Conservation (phyloP, 805 yeast genomes). For the Cyberlindnera maritima region DNA sequence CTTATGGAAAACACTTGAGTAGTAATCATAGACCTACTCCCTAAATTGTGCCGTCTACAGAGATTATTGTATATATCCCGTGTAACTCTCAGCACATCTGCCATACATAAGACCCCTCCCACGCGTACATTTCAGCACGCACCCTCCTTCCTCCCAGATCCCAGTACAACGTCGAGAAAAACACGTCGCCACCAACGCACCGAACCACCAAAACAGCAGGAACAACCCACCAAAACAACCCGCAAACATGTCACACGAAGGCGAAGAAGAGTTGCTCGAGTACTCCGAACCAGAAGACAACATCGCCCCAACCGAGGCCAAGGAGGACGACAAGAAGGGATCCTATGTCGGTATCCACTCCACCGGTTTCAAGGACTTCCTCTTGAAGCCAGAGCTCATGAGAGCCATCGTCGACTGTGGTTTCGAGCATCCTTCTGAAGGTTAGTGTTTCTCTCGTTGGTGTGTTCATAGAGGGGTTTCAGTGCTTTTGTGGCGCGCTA, state of each 20-base stretch:
- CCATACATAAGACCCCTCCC: too few species aligned
- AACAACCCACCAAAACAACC: conserved; percentile 1
- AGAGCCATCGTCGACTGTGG: conserved; percentile 99
- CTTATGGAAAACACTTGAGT: too few species aligned
- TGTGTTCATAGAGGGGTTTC: too few species aligned
- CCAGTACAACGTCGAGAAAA: conserved; percentile 1
- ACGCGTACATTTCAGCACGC: conserved; percentile 4
- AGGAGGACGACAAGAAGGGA: conserved; percentile 82
- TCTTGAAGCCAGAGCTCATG: conserved; percentile 92
- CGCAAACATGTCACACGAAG: conserved; percentile 79
- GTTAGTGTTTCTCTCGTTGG: conserved; percentile 49
- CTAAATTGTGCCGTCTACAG: too few species aligned
- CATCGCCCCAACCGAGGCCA: conserved; percentile 38
- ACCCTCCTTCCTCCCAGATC: background rate
- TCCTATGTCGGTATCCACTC: conserved; percentile 98
- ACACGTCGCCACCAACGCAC: conserved; percentile 4
- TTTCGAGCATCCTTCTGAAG: conserved; percentile 99
- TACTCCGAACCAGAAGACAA: conserved; percentile 97
- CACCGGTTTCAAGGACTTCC: conserved; percentile 96
- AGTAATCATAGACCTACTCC: too few species aligned
- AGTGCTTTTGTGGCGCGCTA: too few species aligned
- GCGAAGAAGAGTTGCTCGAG: conserved; percentile 98
- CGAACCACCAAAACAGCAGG: background rate
- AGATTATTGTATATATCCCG: too few species aligned
- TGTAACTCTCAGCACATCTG: too few species aligned